Evolutionary conservation across 495 filamentous ascomycete genomes (phyloP), one percentile per base, ranked within the genome.

Genomic region (Penicillium soppii): DNA sequence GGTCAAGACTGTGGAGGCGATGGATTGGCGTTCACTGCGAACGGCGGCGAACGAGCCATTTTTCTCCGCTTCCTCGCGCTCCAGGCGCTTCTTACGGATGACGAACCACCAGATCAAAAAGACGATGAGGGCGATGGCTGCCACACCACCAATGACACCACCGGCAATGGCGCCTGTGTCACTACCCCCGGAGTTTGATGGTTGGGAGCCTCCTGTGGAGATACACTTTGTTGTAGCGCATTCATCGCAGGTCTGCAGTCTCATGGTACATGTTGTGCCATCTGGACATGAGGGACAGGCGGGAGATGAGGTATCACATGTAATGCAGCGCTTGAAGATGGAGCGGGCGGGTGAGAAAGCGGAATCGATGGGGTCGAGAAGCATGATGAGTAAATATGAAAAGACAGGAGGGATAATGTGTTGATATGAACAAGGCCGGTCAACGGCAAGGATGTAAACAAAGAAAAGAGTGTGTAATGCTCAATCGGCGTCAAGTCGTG

Each of bases 1-100:
- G 5, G 94, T 97, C 47, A 96, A 83, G 46, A 97, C 90, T 42
- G 92, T 97, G 8, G 92, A 96, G 13, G 95, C 94, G 61, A 97
- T 90, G 30, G 92, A 97, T 59, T 95, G 90, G 29, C 92, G 90
- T 21, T 90, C 90, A 21, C 85, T 81, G 52, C 87, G 81, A 43
- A 85, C 78, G 54, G 88, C 85, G 56, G 84, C 83, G 48, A 85
- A 70, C 37, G 77, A 69, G 53, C 70, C 71, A 21, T 72, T 67
- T 50, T 82, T 76, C 25, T 83, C 79, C 43, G 77, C 65, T 5
- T 77, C 73, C 15, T 73, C 68, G 46, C 82, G 73, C 35, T 84
- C 74, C 56, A 83, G 73, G 64, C 90, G 82, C 70, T 84, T 82
- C 57, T 83, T 86, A 74, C 90, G 91, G 58, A 96, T 87, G 60